Evolutionary conservation across 805 yeast genomes (phyloP), one percentile per base, ranked within the genome.

Genomic region (Jamesozyma hellenica): DNA sequence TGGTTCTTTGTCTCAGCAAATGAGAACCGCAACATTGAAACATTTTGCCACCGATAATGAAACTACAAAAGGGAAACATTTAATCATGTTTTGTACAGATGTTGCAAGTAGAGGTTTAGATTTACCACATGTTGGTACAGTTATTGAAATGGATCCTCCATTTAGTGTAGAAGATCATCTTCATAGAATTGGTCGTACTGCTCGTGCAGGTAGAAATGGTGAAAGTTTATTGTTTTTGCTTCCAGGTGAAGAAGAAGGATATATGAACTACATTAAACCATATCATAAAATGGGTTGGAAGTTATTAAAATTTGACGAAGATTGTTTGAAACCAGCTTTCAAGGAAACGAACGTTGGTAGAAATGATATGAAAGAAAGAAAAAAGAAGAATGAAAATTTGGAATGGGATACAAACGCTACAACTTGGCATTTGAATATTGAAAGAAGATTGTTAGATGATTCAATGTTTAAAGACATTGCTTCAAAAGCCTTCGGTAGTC

Each of bases 71-170:
- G 66, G 70, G 6, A 70, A 70, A 41, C 79, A 79, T 51, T 70
- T 80, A 2, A 70, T 92, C 16, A 68, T 92, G 52, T 75, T 92
- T 50, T 90, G 97, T 68, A 92, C 99, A 0, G 99, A 92, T 70
- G 97, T 92, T 45, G 98, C 96, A 0, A 79, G 97, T 27, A 77
- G 99, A 65, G 99, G 99, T 46, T 70, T 92, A 46, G 99, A 92
- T 68, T 66, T 92, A 41, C 95, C 96, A 2, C 72, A 76, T 37
- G 85, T 92, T 42, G 75, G 92, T 34, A 75, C 80, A 35, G 95
- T 92, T 26, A 70, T 92, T 15, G 98, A 92, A 60, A 81, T 79
- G 51, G 99, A 92, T 57, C 96, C 99, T 2, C 96, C 98, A 4
- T 88, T 90, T 55, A 74, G 92, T 1, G 70, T 86, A 4, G 96